Percentiles rank a stretch among this genome's conserved stretches.
Evolutionary conservation across 768 basidiomycete genomes (phyloP).

Genomic region (Strobilomyces dryophilus): DNA sequence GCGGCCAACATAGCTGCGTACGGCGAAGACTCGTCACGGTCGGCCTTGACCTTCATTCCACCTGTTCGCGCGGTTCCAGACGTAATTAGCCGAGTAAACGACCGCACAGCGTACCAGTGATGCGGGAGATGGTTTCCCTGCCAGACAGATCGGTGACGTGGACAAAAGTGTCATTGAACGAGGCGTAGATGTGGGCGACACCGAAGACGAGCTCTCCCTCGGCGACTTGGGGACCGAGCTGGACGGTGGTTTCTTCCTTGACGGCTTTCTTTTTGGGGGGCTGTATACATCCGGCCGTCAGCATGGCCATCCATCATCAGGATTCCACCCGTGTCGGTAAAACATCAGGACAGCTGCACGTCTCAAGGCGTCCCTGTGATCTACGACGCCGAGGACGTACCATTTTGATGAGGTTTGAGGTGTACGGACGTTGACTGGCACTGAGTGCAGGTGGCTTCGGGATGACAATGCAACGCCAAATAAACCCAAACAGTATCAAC

Average conservation of each 20-base stretch:
- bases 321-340: background rate
- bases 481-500: conserved; percentile 13
- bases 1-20: conserved; percentile 98
- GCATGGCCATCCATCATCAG: conserved; percentile 46
- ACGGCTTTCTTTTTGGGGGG: conserved; percentile 81
- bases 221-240: conserved; percentile 91
- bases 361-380: background rate
- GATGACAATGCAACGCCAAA: conserved; percentile 12
- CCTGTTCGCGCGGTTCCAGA: conserved; percentile 40
- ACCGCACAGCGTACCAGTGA: conserved; percentile 65
- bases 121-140: conserved; percentile 98
- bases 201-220: conserved; percentile 98
- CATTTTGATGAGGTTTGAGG: conserved; percentile 34
- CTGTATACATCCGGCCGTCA: conserved; percentile 56
- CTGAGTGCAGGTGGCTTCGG: background rate
- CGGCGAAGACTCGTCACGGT: conserved; percentile 98
- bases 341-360: background rate
- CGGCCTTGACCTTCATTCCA: conserved; percentile 99
- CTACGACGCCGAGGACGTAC: conserved; percentile 26
- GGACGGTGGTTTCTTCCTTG: conserved; percentile 80
- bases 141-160: conserved; percentile 99
- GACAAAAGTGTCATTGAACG: conserved; percentile 99
- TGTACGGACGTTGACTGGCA: conserved; percentile 17
- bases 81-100: background rate
- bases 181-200: conserved; percentile 98